Percentiles rank a stretch among this genome's conserved stretches.
These are phyloP conservation scores for Hirsutella minnesotensis DNA, from an alignment of 2,329 filamentous ascomycete genomes.

Conservation along the genomic window DNA sequence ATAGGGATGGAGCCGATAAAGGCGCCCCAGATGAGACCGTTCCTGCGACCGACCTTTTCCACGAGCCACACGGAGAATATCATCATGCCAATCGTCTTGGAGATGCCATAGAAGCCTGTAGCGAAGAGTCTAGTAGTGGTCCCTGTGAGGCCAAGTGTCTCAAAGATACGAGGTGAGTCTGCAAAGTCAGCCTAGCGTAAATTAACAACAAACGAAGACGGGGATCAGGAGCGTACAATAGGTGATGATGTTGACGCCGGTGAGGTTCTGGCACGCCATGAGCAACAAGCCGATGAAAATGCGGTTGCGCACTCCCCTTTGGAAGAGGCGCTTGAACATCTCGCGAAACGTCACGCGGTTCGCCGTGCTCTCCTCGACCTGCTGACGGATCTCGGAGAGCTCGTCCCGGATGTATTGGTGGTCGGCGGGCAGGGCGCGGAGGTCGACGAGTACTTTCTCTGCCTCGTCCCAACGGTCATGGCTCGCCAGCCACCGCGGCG, in stretches of 20 bases:
- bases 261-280: conserved; percentile 25
- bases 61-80: conserved; percentile 31
- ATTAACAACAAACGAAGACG: neutral
- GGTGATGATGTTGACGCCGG: conserved; percentile 45
- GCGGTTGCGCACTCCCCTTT: conserved; percentile 19
- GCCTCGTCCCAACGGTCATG: too few species aligned
- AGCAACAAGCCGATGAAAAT: conserved; percentile 38
- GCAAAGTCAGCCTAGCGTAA: neutral
- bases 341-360: too few species aligned
- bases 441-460: too few species aligned
- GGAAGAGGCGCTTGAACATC: conserved; percentile 20
- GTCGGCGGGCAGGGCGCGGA: too few species aligned
- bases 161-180: too few species aligned
- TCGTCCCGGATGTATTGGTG: too few species aligned
- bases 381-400: too few species aligned
- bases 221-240: conserved; percentile 27
- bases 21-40: conserved; percentile 29
- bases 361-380: too few species aligned
- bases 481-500: too few species aligned
- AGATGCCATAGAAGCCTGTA: conserved; percentile 28
- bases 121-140: conserved; percentile 20
- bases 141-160: conserved; percentile 16
- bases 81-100: conserved; percentile 24
- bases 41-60: conserved; percentile 34
- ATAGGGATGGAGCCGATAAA: conserved; percentile 24